Base-by-base conservation (phyloP, 352 stramenopile species). In the Phytophthora hibernalis region DNA sequence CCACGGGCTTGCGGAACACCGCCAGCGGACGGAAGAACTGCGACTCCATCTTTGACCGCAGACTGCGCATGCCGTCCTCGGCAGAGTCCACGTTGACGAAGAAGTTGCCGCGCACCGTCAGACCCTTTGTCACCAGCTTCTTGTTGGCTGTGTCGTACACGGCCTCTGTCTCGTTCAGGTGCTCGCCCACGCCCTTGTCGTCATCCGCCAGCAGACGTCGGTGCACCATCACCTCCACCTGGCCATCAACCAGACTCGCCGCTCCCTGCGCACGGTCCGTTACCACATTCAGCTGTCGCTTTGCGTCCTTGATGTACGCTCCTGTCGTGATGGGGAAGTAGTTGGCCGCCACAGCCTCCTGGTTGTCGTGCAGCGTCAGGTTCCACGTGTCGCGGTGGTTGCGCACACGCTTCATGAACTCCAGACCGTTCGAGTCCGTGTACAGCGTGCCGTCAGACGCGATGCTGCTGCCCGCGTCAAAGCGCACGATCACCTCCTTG, bases 151-250 rank as follows among this genome's bases (percentile, higher is more conserved):
- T 56, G 77, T 85, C 50, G 63, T 87, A 68, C 77, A 78, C 68
- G 49, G 93, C 97, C 72, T 99, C 95, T 4, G 88, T 97, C 65
- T 98, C 92, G 61, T 98, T 98, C 24, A 98, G 68, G 37, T 85
- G 47, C 67, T 99, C 97, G 15, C 69, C 77, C 1, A 99, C 97
- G 22, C 98, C 97, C 57, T 97, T 91, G 43, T 74, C 58, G 73
- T 99, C 98, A 54, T 99, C 98, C 28, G 70, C 77, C 6, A 98
- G 72, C 9, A 98, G 70, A 18, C 97, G 89, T 30, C 98, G 92
- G 56, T 99, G 97, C 31, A 99, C 91, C 97, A 99, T 99, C n/a
- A 99, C 68, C 77, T 99, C 97, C n/a, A 99, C 37, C 30, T 96
- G 80, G 10, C 87, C 87, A 71, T 98, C 87, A 40, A 76, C 65